Evolutionary conservation across 768 basidiomycete species (phyloP).

Genomic region (Cubamyces lactineus): DNA sequence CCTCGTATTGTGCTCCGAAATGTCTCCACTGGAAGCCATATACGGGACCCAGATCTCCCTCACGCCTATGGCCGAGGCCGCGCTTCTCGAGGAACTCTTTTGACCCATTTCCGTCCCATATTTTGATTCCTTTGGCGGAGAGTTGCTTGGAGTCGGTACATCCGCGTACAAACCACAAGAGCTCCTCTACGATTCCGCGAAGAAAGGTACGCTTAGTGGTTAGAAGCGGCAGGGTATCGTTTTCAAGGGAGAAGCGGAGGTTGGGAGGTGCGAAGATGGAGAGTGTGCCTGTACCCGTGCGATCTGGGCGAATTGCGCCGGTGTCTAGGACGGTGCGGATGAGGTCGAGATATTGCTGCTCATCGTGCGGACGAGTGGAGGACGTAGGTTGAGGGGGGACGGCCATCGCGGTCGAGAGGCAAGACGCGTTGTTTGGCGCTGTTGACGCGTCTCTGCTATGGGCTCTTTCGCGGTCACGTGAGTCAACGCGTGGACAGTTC

Average conservation of each 20-base stretch:
- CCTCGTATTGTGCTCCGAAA: conserved; percentile 83
- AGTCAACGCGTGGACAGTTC: background rate
- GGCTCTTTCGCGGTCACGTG: conserved; percentile 15
- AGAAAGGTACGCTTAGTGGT: conserved; percentile 96
- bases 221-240: conserved; percentile 80
- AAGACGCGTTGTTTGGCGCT: conserved; percentile 17
- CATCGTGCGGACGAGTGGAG: conserved; percentile 59
- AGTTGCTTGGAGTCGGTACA: conserved; percentile 80
- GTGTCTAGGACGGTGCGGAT: conserved; percentile 73
- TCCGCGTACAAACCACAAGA: conserved; percentile 92
- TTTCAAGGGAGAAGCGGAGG: conserved; percentile 84
- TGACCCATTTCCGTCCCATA: conserved; percentile 98
- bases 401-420: conserved; percentile 6
- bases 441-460: conserved; percentile 10
- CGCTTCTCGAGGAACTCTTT: conserved; percentile 83
- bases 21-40: conserved; percentile 98
- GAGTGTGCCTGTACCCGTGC: conserved; percentile 93
- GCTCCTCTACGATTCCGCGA: conserved; percentile 89
- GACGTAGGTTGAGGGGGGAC: background rate
- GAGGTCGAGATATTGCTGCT: conserved; percentile 86
- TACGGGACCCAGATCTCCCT: conserved; percentile 94
- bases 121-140: conserved; percentile 83
- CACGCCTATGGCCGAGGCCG: conserved; percentile 80
- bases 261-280: conserved; percentile 91
- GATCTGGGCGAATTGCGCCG: conserved; percentile 82